phyloP scores from a whole-genome alignment of 1,284 basidiomycete species.

The Sparassis latifolia region DNA sequence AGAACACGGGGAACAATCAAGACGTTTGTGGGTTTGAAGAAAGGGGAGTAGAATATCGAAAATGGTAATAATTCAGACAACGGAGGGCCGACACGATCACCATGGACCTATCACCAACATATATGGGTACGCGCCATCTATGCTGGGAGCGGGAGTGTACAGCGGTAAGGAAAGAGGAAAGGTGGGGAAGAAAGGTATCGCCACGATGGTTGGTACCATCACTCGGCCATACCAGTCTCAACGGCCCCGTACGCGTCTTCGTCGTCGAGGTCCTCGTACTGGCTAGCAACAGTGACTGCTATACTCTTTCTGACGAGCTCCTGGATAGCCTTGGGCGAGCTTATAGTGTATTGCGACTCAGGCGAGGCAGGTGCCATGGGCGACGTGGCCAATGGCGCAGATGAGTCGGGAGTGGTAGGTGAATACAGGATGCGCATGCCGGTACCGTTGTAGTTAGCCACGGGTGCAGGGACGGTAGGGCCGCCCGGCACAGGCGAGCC shows the following conservation, averaged over 20 bases:
- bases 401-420: conserved; percentile 18
- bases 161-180: background rate
- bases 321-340: too few relatives aligned
- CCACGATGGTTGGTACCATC: background rate
- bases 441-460: conserved; percentile 24
- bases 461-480: conserved; percentile 17
- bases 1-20: background rate
- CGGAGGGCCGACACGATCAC: background rate
- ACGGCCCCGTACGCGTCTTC: too few relatives aligned
- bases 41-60: background rate
- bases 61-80: conserved; percentile 1
- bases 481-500: conserved; percentile 14
- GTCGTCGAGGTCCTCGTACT: too few relatives aligned
- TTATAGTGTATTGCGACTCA: conserved; percentile 10
- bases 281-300: too few relatives aligned
- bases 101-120: background rate
- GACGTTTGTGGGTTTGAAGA: background rate
- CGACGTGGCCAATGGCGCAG: conserved; percentile 3
- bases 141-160: conserved; percentile 8
- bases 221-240: background rate
- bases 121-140: conserved; percentile 5
- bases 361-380: conserved; percentile 8
- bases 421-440: conserved; percentile 32
- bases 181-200: background rate
- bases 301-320: too few relatives aligned